These are phyloP conservation scores for Coemansia sp. DNA, from an alignment of 192 early-diverging fungal genomes.

Conservation along the genomic window DNA sequence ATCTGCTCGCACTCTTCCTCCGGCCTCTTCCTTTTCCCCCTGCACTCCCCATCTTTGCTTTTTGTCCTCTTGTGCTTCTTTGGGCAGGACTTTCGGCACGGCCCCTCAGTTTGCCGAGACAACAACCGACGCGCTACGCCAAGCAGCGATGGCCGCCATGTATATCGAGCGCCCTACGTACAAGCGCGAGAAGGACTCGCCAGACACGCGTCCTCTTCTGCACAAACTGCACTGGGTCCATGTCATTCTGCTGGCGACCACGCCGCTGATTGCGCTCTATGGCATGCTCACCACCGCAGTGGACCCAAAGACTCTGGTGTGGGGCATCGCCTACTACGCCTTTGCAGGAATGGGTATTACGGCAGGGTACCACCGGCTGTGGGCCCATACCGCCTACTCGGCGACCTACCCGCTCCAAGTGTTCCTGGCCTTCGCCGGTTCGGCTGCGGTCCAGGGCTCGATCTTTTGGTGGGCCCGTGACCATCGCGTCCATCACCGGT, in stretches of 20 bases:
- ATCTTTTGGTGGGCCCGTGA: constrained; percentile 83
- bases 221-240: constrained; percentile 68
- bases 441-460: constrained; percentile 74
- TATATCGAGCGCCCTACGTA: constrained; percentile 45
- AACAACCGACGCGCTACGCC: not conserved
- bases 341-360: constrained; percentile 38
- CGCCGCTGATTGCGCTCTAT: constrained; percentile 78
- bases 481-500: constrained; percentile 84
- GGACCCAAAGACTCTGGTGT: constrained; percentile 60
- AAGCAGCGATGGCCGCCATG: constrained; percentile 22
- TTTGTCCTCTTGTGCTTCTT: no score
- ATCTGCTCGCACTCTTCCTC: no score
- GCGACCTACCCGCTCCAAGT: constrained; percentile 58
- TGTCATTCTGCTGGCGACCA: constrained; percentile 53
- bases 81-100: no score
- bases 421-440: constrained; percentile 58
- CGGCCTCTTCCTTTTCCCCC: no score
- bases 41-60: no score
- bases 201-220: constrained; percentile 38
- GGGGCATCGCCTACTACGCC: constrained; percentile 29
- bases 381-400: constrained; percentile 73
- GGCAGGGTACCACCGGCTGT: constrained; percentile 79
- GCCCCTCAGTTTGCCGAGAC: no score
- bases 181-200: constrained; percentile 32
- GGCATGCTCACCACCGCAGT: constrained; percentile 68